Evolutionary conservation across 768 basidiomycete species (phyloP).

Genomic region (Tylopilus plumbeoviolaceoides): DNA sequence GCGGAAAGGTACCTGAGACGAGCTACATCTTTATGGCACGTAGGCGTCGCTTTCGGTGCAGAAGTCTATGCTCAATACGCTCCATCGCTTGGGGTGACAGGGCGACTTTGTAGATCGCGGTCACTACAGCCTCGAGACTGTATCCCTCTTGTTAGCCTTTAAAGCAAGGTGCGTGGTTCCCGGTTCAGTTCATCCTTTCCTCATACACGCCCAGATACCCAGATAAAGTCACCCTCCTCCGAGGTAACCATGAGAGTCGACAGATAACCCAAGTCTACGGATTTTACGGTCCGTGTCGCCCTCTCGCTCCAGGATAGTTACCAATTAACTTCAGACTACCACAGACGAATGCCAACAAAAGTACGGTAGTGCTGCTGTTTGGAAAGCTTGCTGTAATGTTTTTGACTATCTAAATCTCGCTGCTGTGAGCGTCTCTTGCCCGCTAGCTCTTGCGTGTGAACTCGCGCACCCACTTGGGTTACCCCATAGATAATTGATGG

Average conservation of each 20-base stretch:
- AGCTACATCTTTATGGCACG: slow-evolving; percentile 97
- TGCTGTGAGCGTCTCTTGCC: slow-evolving; percentile 53
- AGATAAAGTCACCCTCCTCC: slow-evolving; percentile 83
- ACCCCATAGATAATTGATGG: slow-evolving; percentile 85
- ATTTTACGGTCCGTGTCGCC: slow-evolving; percentile 71
- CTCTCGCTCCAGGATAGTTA: too few relatives aligned
- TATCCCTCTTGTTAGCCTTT: slow-evolving; percentile 80
- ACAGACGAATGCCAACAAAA: slow-evolving; percentile 97
- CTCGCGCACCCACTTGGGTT: neutral
- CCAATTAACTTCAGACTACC: neutral
- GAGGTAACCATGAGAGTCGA: slow-evolving; percentile 95
- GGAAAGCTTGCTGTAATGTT: slow-evolving; percentile 96
- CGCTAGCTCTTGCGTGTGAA: neutral
- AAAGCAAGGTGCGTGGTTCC: slow-evolving; percentile 68
- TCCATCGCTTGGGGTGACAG: slow-evolving; percentile 34
- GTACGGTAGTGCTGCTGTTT: slow-evolving; percentile 91
- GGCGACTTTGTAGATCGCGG: slow-evolving; percentile 98
- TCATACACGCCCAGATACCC: slow-evolving; percentile 62
- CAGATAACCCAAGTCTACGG: slow-evolving; percentile 99
- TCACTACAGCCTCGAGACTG: slow-evolving; percentile 93
- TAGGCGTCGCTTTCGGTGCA: slow-evolving; percentile 39
- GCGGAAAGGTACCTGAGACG: slow-evolving; percentile 79
- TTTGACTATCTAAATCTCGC: slow-evolving; percentile 96
- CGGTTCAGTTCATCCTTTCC: neutral
- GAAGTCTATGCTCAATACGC: slow-evolving; percentile 23